These are phyloP conservation scores for Pleurotus pulmonarius DNA, from an alignment of 768 basidiomycete species.

Conservation along the genomic window DNA sequence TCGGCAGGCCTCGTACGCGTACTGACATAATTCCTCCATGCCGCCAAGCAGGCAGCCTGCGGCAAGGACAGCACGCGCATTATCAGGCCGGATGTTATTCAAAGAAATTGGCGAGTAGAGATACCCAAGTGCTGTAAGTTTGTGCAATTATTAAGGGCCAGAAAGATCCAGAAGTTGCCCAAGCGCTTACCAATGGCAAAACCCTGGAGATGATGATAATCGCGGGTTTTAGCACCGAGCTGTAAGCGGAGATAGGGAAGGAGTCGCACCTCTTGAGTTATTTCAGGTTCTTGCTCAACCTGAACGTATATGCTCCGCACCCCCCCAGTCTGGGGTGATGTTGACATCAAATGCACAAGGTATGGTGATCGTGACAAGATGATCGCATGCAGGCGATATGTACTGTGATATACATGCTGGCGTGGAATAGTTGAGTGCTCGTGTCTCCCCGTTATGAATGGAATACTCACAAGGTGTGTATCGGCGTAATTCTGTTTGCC, in stretches of 20 bases:
- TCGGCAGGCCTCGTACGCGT: conserved; percentile 75
- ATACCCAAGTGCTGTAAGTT: conserved; percentile 64
- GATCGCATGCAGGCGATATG: conserved; percentile 79
- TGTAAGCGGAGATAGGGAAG: conserved; percentile 1
- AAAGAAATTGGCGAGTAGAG: conserved; percentile 74
- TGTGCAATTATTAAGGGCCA: conserved; percentile 13
- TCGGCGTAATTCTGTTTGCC: conserved; percentile 72
- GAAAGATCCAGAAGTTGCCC: conserved; percentile 6
- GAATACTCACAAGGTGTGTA: conserved; percentile 62
- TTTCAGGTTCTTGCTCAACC: conserved; percentile 75
- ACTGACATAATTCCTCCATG: conserved; percentile 80
- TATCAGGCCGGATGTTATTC: conserved; percentile 65
- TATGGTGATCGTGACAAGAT: conserved; percentile 86
- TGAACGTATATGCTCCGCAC: conserved; percentile 72
- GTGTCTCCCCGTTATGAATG: conserved; percentile 4
- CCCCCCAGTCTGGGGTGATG: conserved; percentile 62
- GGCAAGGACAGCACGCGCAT: conserved; percentile 82
- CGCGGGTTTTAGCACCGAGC: conserved; percentile 5
- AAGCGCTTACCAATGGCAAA: conserved; percentile 64
- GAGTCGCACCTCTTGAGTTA: conserved; percentile 74
- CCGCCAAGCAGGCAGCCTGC: conserved; percentile 83
- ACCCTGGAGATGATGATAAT: conserved; percentile 38
- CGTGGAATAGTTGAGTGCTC: conserved; percentile 5
- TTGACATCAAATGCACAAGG: conserved; percentile 85
- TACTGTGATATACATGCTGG: conserved; percentile 72